Evolutionary conservation across 1,284 basidiomycete genomes (phyloP).

Genomic region (Ganoderma lingzhi): DNA sequence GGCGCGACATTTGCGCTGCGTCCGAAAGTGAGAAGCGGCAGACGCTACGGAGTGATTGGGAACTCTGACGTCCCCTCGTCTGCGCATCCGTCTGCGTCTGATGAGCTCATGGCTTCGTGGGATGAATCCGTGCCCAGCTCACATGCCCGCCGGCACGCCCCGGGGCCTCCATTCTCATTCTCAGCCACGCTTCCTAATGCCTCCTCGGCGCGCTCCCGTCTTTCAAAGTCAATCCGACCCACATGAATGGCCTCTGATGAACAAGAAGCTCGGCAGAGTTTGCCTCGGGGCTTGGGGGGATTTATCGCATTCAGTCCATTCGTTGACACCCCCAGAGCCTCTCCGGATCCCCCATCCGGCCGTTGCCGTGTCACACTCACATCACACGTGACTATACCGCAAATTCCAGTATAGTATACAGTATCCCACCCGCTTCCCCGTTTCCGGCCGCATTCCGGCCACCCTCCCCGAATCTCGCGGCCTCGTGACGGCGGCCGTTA

Average conservation of each 20-base stretch:
- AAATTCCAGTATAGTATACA: background rate
- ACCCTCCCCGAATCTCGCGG: background rate
- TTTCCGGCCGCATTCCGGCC: constrained; percentile 1
- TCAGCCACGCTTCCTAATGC: constrained; percentile 31
- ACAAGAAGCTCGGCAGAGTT: constrained; percentile 20
- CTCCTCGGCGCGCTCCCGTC: constrained; percentile 25
- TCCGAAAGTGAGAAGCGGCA: constrained; percentile 10
- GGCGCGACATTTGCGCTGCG: background rate
- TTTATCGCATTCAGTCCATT: background rate
- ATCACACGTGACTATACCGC: background rate
- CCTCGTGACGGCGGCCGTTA: background rate
- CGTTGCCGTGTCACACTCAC: background rate
- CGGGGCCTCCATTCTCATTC: constrained; percentile 17
- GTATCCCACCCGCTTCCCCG: background rate
- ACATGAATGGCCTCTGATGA: constrained; percentile 17
- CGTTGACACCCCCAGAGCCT: background rate
- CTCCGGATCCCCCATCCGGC: background rate
- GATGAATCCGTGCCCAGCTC: constrained; percentile 18
- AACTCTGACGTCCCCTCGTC: constrained; percentile 26
- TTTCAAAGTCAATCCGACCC: constrained; percentile 19
- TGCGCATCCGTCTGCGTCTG: constrained; percentile 14
- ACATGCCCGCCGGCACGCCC: constrained; percentile 27
- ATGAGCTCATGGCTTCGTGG: constrained; percentile 22
- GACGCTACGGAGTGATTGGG: constrained; percentile 34
- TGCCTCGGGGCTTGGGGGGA: constrained; percentile 16